phyloP scores from a whole-genome alignment of 495 filamentous ascomycete genomes.

The Talaromyces ruber region DNA sequence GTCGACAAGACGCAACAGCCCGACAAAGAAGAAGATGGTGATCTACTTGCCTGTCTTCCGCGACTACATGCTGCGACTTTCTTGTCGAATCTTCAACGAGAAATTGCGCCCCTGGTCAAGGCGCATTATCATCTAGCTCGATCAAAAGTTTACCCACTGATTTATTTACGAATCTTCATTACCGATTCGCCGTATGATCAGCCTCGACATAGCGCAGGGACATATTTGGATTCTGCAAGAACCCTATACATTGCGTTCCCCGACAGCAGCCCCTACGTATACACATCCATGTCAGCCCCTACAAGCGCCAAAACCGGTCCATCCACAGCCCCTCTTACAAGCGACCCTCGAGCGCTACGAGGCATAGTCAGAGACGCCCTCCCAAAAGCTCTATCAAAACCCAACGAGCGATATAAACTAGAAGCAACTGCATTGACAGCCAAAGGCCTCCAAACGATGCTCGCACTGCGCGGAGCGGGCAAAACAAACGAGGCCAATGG shows the following conservation, averaged over 20 bases:
- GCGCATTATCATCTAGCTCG: slow-evolving; percentile 70
- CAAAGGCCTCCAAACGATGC: slow-evolving; percentile 56
- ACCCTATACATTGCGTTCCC: slow-evolving; percentile 75
- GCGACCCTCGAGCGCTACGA: slow-evolving; percentile 54
- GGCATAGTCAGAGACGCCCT: slow-evolving; percentile 65
- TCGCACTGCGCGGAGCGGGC: slow-evolving; percentile 56
- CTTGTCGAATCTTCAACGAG: slow-evolving; percentile 58
- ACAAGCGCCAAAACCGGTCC: slow-evolving; percentile 17
- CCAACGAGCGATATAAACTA: slow-evolving; percentile 58
- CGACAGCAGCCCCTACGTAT: slow-evolving; percentile 64
- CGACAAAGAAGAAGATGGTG: slow-evolving; percentile 23
- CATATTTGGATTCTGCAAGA: slow-evolving; percentile 46
- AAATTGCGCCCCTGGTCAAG: slow-evolving; percentile 65
- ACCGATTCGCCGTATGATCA: slow-evolving; percentile 64
- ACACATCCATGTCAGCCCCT: slow-evolving; percentile 50
- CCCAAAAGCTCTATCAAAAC: slow-evolving; percentile 66
- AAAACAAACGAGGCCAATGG: slow-evolving; percentile 60
- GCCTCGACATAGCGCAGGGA: slow-evolving; percentile 23
- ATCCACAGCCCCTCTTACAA: slow-evolving; percentile 17
- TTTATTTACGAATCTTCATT: slow-evolving; percentile 67
- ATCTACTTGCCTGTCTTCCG: slow-evolving; percentile 46
- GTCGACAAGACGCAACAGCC: slow-evolving; percentile 3
- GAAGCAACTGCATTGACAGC: slow-evolving; percentile 57
- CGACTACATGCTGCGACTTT: slow-evolving; percentile 71
- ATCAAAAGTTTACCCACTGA: slow-evolving; percentile 52